A percentile compares a stretch with the other conserved stretches of the same genome.
Evolutionary conservation across 805 yeast genomes (phyloP).

Genomic region (Metschnikowia shivogae): DNA sequence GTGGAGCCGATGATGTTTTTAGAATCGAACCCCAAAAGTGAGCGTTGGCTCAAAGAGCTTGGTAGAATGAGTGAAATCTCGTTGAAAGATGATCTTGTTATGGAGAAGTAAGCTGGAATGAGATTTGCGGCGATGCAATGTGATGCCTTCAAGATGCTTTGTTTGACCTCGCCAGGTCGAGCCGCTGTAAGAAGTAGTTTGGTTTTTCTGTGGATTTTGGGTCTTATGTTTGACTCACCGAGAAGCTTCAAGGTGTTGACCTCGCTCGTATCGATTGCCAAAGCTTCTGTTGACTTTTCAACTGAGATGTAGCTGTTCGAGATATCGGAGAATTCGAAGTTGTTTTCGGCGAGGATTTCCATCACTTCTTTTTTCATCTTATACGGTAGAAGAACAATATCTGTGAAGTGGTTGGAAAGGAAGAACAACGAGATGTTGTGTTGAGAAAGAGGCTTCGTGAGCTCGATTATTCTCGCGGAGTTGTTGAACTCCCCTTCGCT

Average conservation of each 20-base stretch:
- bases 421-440: slow-evolving; percentile 58
- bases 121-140: slow-evolving; percentile 29
- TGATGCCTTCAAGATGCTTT: slow-evolving; percentile 42
- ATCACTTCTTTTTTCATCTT: slow-evolving; percentile 42
- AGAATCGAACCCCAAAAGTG: slow-evolving; percentile 37
- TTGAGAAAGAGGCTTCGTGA: slow-evolving; percentile 55
- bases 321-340: slow-evolving; percentile 42
- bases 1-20: slow-evolving; percentile 50
- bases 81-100: slow-evolving; percentile 47
- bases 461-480: slow-evolving; percentile 46
- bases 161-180: slow-evolving; percentile 43
- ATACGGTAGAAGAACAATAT: slow-evolving; percentile 57
- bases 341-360: slow-evolving; percentile 38
- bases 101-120: slow-evolving; percentile 47
- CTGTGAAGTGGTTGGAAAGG: slow-evolving; percentile 59
- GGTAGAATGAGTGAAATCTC: slow-evolving; percentile 50
- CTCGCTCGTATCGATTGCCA: slow-evolving; percentile 1
- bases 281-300: neutral
- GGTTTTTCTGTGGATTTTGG: slow-evolving; percentile 37
- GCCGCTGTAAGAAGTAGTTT: slow-evolving; percentile 56
- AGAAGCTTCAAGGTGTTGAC: slow-evolving; percentile 8
- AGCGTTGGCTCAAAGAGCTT: slow-evolving; percentile 32
- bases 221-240: slow-evolving; percentile 31
- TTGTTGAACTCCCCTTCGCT: slow-evolving; percentile 56
- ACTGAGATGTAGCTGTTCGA: slow-evolving; percentile 39